Evolutionary conservation across 176 grass and related monocot species (phyloP), one percentile per base, ranked within the genome.

Genomic region (Aegilops sharonensis): DNA sequence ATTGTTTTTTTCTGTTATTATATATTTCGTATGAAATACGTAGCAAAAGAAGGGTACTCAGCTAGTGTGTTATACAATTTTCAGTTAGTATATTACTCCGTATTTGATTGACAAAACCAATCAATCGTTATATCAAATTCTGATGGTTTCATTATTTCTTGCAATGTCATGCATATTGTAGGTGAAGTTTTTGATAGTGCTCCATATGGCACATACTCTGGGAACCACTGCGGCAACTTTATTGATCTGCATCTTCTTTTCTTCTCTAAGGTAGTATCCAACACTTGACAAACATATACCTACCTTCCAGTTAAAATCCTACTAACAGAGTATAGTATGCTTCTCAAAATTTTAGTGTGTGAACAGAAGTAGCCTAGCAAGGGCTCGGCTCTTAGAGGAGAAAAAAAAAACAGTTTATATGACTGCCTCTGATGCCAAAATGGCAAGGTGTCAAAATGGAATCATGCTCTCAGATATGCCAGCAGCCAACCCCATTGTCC

Each of bases 131-230:
- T 47, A 64, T 45, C 48, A 32, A 32, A 72, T 86, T 54, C 61
- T 86, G 62, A 88, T 80, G 77, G 31, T 37, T 62, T 77, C 17
- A 65, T 80, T 20, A 37, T 78, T 72, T 79, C 11, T 84, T 30
- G 1, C 23, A 29, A 73, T 64, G 9, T 27, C 72, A 42, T 61
- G 31, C 42, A 56, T 83, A 83, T 78, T 86, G 27, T 30, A 83
- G 88, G 79, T 64, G 84, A 86, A 48, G 20, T 56, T 56, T 50
- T 60, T 79, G 68, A 80, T 29, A 79, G n/a, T 83, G 9, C 75
- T 47, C 79, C 67, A 72, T 87, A 87, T 67, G 75, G 60, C 37
- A 78, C 89, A 52, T 87, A 75, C 60, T 83, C 88, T 31, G 50
- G 81, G 48, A 88, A 63, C 13, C 47, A 76, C 39, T 67, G 68